Base-by-base conservation (phyloP, 805 yeast genomes). In the Candida fluviatilis region DNA sequence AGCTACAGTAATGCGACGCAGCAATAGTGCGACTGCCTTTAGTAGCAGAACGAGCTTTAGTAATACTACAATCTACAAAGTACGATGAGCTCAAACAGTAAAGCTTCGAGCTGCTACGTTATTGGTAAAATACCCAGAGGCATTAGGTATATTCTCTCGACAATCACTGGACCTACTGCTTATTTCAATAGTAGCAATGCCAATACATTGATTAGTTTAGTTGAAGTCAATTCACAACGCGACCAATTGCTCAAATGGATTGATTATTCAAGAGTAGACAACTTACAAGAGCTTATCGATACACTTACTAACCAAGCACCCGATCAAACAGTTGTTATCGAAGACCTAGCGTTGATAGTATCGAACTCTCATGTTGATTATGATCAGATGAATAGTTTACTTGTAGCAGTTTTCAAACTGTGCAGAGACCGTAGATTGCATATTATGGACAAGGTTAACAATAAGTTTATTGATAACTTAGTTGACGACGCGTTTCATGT, bases 141-240 rank as follows among this genome's bases (percentile, higher is more conserved):
- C 14, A 33, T 33, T 13, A 18, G 23, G 15, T 33, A 23, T 23
- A 7, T 8, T 13, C 28, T 33, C 7, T 12, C 19, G 15, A 24
- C n/a, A 5, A 33, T 23, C 4, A 30, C 31, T 5, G 18, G 15
- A 13, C 35, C 18, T 23, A 28, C 24, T n/a, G 37, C 40, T 15
- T 40, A 37, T 32, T 38, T 43, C 3, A 47, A 47, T 27, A 36
- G 31, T 12, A 47, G 48, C 7, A 25, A 28, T 23, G 31, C 51
- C 35, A 31, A 41, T 28, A 35, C 29, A 16, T 15, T 42, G 32
- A 27, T 30, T 34, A 25, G 31, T 24, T 25, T 31, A 17, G 18
- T 35, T 18, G 17, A 23, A 33, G 15, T 18, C n/a, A n/a, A 38
- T 13, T 2, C 17, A 23, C 24, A 28, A 11, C 23, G 23, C 4